Percentiles rank a stretch among this genome's conserved stretches.
Conservation (phyloP, 2,329 filamentous ascomycete species). For the Aspergillus glaucus region DNA sequence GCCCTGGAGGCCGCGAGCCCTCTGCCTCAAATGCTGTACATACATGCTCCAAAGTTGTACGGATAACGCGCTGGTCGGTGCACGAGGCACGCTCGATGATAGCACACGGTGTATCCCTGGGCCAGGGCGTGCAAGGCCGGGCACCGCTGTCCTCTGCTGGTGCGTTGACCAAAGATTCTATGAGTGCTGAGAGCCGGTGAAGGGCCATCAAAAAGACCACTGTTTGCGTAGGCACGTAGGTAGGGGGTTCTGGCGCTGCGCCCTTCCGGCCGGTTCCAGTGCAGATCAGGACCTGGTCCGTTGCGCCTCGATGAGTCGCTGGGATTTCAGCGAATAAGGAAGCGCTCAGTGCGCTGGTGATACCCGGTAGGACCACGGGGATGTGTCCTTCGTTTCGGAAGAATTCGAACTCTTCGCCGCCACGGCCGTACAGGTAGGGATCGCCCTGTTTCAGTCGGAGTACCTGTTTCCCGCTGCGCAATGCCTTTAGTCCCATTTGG, state of each 20-base stretch:
- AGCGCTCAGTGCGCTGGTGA: slow-evolving; percentile 81
- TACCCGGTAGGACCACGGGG: slow-evolving; percentile 73
- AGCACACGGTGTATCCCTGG: slow-evolving; percentile 73
- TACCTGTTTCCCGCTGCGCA: slow-evolving; percentile 67
- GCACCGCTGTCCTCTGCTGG: slow-evolving; percentile 21
- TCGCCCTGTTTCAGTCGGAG: slow-evolving; percentile 93
- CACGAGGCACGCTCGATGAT: slow-evolving; percentile 92
- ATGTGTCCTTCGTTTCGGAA: slow-evolving; percentile 67
- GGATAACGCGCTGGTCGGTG: slow-evolving; percentile 85
- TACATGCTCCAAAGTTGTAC: slow-evolving; percentile 75
- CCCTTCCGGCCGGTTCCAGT: slow-evolving; percentile 94
- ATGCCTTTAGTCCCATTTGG: slow-evolving; percentile 64
- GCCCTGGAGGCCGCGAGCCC: slow-evolving; percentile 79
- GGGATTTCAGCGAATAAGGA: slow-evolving; percentile 86
- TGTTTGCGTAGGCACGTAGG: slow-evolving; percentile 68
- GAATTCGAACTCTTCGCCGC: slow-evolving; percentile 84
- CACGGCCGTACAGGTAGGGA: slow-evolving; percentile 90
- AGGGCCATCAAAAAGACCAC: slow-evolving; percentile 94
- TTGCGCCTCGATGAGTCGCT: slow-evolving; percentile 78
- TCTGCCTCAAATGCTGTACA: slow-evolving; percentile 78
- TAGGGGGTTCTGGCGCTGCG: slow-evolving; percentile 70
- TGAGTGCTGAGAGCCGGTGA: slow-evolving; percentile 70
- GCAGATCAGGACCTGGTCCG: slow-evolving; percentile 92
- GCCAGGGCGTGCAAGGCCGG: slow-evolving; percentile 50
- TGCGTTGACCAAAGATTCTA: slow-evolving; percentile 58